A percentile compares a stretch with the other conserved stretches of the same genome.
These are phyloP conservation scores for Stenogyne calaminthoides DNA, from an alignment of 305 asterid species.

Conservation along the genomic window DNA sequence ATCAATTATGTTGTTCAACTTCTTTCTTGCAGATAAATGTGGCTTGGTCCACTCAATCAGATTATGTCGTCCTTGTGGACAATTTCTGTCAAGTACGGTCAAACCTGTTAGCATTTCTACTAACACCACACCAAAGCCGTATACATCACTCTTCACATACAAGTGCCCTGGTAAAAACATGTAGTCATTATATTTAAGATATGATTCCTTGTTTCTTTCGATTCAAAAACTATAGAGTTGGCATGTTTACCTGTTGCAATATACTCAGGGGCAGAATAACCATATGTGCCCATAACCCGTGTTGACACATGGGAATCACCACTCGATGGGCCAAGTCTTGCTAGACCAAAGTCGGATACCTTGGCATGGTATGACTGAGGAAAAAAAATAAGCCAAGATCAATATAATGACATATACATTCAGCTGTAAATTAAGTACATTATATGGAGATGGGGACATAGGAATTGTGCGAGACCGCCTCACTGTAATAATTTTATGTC, in stretches of 20 bases:
- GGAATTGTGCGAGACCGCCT: too few species aligned
- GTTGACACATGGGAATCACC: slow-evolving; percentile 31
- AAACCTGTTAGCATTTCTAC: slow-evolving; percentile 45
- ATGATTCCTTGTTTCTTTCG: not conserved
- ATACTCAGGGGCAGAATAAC: slow-evolving; percentile 45
- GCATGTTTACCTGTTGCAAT: slow-evolving; percentile 32
- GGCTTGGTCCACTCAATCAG: slow-evolving; percentile 40
- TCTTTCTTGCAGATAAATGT: slow-evolving; percentile 17
- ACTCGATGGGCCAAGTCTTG: slow-evolving; percentile 33
- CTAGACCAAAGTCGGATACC: slow-evolving; percentile 41
- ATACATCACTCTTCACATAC: slow-evolving; percentile 35
- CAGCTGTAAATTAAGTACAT: too few species aligned
- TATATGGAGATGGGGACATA: too few species aligned
- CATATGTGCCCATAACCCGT: slow-evolving; percentile 36
- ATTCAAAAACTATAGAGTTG: not conserved
- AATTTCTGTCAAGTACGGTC: slow-evolving; percentile 12
- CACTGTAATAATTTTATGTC: too few species aligned
- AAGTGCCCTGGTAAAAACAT: slow-evolving; percentile 40
- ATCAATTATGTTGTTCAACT: slow-evolving; percentile 37
- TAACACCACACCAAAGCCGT: slow-evolving; percentile 41
- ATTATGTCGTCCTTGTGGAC: slow-evolving; percentile 6
- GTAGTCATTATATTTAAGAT: not conserved
- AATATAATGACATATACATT: too few species aligned
- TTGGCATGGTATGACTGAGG: slow-evolving; percentile 28
- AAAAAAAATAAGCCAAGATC: not conserved